Conservation (phyloP, 129 eudicot genomes). For the Flaveria bidentis region DNA sequence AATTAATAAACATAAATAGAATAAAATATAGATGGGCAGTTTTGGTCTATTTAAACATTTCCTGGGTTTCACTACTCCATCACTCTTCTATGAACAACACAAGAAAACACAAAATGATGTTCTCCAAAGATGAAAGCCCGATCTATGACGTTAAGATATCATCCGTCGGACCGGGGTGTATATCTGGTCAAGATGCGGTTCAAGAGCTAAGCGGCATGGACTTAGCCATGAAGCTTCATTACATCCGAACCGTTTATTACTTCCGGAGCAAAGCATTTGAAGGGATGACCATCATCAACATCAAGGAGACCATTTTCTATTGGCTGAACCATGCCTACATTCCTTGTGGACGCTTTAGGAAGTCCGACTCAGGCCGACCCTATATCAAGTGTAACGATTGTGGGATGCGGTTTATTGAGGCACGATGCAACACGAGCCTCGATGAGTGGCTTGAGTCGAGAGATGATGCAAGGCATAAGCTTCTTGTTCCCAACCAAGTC, state of each 20-base stretch:
- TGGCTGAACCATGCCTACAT: constrained; percentile 54
- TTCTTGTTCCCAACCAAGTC: constrained; percentile 44
- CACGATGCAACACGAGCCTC: constrained; percentile 48
- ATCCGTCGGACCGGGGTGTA: constrained; percentile 68
- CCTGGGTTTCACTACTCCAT: not conserved
- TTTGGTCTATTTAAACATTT: constrained; percentile 18
- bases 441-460: constrained; percentile 65
- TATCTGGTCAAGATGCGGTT: constrained; percentile 45
- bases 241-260: constrained; percentile 63
- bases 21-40: not conserved
- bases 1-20: too few relatives aligned
- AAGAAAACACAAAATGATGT: constrained; percentile 33
- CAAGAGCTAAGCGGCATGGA: constrained; percentile 69
- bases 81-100: constrained; percentile 1
- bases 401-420: constrained; percentile 77
- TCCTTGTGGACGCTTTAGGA: constrained; percentile 66
- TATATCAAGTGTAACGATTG: constrained; percentile 86
- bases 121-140: constrained; percentile 27
- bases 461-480: constrained; percentile 44
- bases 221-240: constrained; percentile 91
- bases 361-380: constrained; percentile 63
- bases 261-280: constrained; percentile 50
- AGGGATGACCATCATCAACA: constrained; percentile 41
- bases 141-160: constrained; percentile 50
- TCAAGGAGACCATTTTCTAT: constrained; percentile 61